phyloP scores from a whole-genome alignment of 2,329 filamentous ascomycete genomes.

The Ascosphaera aggregata region DNA sequence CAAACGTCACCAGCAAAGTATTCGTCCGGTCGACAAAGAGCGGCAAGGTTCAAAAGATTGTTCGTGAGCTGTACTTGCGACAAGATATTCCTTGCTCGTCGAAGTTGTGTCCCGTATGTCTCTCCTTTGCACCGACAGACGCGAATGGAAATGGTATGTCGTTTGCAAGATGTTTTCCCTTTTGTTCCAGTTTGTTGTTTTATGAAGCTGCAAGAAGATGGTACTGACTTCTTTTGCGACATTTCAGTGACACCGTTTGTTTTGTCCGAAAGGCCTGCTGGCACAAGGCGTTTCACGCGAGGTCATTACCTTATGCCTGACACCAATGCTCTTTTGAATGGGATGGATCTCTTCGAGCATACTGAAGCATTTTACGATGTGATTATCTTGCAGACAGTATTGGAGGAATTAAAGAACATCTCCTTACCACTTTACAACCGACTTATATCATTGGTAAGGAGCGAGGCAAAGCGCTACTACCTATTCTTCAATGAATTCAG shows the following conservation, averaged over 20 bases:
- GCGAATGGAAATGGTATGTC: constrained; percentile 49
- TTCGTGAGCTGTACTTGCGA: constrained; percentile 83
- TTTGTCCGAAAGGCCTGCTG: constrained; percentile 69
- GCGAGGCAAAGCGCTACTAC: constrained; percentile 91
- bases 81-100: constrained; percentile 97
- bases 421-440: constrained; percentile 91
- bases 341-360: constrained; percentile 93
- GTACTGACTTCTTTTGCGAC: background rate
- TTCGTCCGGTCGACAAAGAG: constrained; percentile 87
- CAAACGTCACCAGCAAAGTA: constrained; percentile 81
- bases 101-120: constrained; percentile 57
- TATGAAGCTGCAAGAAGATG: background rate
- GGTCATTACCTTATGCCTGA: constrained; percentile 92
- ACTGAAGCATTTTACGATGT: constrained; percentile 86
- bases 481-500: constrained; percentile 99
- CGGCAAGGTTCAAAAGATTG: constrained; percentile 97
- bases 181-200: too few relatives aligned
- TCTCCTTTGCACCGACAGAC: constrained; percentile 51
- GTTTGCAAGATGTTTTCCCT: constrained; percentile 1
- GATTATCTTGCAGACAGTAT: constrained; percentile 83
- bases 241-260: constrained; percentile 52
- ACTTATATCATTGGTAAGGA: constrained; percentile 71
- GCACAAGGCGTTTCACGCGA: constrained; percentile 56
- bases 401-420: constrained; percentile 86
- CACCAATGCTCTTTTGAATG: constrained; percentile 84